Base-by-base conservation (phyloP, 257 asterid species). In the Ballota nigra region DNA sequence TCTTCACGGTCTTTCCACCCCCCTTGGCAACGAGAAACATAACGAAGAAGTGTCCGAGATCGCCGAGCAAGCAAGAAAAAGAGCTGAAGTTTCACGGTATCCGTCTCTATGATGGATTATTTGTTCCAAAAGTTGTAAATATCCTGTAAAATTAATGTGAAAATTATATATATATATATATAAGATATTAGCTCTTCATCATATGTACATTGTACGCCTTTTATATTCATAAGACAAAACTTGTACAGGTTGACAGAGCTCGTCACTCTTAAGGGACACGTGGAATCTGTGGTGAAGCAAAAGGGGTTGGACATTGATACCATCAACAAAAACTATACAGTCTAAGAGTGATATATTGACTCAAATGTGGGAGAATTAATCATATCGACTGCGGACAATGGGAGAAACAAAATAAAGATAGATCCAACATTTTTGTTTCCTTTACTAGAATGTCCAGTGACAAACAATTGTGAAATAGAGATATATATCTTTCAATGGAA, bases 31-130 rank as follows among this genome's bases (percentile, higher is more conserved):
- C 58, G 59, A 85, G 64, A 90, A 85, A 65, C 80, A 80, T 85
- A 58, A 68, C 66, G 52, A 68, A 11, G 95, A 85, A 33, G 5
- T 87, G 61, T 77, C 87, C 0, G 97, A 85, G 58, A 83, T 91
- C 0, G 97, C 95, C 0, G 96, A 91, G 74, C 96, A 88, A 63
- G 96, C 97, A 0, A 88, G 75, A 74, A 75, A 89, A 77, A 82
- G 94, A 41, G 97, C 96, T 61, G 96, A 91, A 68, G 90, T 91
- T 75, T 90, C 92, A 72, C 86, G 97, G 96, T 87, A 38, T 38
- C 15, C n/a, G n/a, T 41, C 5, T 41, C 16, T 41, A 41, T 12
- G 26, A 61, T 3, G 6, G 23, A 59, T 5, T 5, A 66, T 19
- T 20, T 1, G 9, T 36, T 40, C n/a, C n/a, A n/a, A 43, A n/a